Evolutionary conservation across 2,329 filamentous ascomycete genomes (phyloP), one percentile per base, ranked within the genome.

Genomic region (Alternaria viburni): DNA sequence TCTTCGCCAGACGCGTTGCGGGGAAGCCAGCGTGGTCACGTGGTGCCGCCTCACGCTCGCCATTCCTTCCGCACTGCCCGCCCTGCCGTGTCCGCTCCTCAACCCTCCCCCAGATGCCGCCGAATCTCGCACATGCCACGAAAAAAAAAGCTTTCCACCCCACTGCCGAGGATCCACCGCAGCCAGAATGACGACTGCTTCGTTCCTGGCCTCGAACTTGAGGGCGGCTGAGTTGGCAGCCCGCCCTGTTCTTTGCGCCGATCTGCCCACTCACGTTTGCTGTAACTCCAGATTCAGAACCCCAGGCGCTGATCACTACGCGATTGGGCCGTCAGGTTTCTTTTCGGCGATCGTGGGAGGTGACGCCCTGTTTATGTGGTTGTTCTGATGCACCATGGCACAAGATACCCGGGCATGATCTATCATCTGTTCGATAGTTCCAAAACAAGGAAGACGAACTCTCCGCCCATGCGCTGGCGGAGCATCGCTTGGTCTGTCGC

Each of bases 291-390:
- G 52, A 66, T 69, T 21, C 59, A 70, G 70, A 49, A 55, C 69
- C 71, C 70, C 65, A 52, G 58, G 17, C 23, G 66, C 25, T 57
- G 69, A 74, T 75, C 73, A 56, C 59, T 71, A 62, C 69, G 63
- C 56, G 28, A 67, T 69, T 59, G 25, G 60, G 62, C 15, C 3
- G 26, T 46, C 23, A 30, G 30, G 15, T 64, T 52, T 59, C 52
- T 57, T 63, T 65, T 65, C 17, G 61, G 47, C 64, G 66, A 63
- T 64, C 57, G 65, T 55, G 50, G 45, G 62, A 59, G 41, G 67
- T 55, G 45, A 50, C 36, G 56, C 47, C 63, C 49, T 61, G 54
- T 46, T 49, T 49, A 25, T 44, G 13, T 47, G 26, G 26, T 36
- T 54, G 36, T 41, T n/a, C 50, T 17, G 56, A 12, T 21, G 41